Evolutionary conservation across 768 basidiomycete genomes (phyloP), one percentile per base, ranked within the genome.

Genomic region (Phaffia australis): DNA sequence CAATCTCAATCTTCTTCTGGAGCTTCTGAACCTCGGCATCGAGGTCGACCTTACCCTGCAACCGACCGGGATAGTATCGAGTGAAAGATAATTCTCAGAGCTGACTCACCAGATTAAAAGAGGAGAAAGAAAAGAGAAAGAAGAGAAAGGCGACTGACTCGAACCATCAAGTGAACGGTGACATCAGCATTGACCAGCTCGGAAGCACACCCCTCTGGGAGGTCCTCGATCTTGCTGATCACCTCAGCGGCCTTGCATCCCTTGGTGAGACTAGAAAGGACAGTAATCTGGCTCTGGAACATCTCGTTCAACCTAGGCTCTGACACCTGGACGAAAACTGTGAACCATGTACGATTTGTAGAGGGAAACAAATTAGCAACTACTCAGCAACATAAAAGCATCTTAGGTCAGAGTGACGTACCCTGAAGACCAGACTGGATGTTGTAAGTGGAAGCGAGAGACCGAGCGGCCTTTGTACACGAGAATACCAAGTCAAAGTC

Each of bases 131-230:
- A 2, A 35, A 47, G 14, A 1, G n/a, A 52, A 63, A 50, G 49
- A 61, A 52, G 56, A 65, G 23, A 2, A 42, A 15, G 27, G 35
- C 9, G 51, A 25, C 32, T 46, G 16, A n/a, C 46, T 61, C 84
- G 81, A 48, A 99, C 91, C 66, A 93, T 86, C 2, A 92, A 81
- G 75, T 93, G 84, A 0, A 90, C 82, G 25, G 85, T 83, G 46
- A 90, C 79, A 1, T 85, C 84, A 7, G 87, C 79, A 2, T 84
- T 87, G 27, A 98, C 83, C 29, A 88, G 83, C 52, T 84, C 81
- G 2, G 88, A 87, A 8, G 90, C 93, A 75, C 91, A 95, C 21
- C 95, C 93, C 8, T 82, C 81, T 0, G 93, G 91, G 57, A 97
- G 81, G n/a, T 88, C 84, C 23, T 76, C 77, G 27, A 82, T 71